Percentiles rank a stretch among this genome's conserved stretches.
These are phyloP conservation scores for Aspergillus cristatus DNA, from an alignment of 495 filamentous ascomycete genomes.

Conservation along the genomic window DNA sequence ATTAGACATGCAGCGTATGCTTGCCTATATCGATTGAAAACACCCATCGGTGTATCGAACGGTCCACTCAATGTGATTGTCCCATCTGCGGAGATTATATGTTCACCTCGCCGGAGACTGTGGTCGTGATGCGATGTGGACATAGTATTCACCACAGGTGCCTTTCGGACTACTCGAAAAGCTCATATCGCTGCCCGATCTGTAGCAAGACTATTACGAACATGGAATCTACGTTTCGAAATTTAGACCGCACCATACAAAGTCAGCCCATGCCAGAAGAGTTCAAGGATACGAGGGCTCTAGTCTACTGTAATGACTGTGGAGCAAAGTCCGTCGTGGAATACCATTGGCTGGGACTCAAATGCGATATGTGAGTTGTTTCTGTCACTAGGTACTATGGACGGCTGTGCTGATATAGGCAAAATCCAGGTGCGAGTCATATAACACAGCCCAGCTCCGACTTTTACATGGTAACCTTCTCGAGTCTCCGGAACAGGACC, in stretches of 20 bases:
- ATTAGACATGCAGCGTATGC: slow-evolving; percentile 80
- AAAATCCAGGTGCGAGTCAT: slow-evolving; percentile 54
- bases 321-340: slow-evolving; percentile 70
- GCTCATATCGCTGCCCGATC: slow-evolving; percentile 87
- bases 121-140: slow-evolving; percentile 92
- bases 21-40: slow-evolving; percentile 71
- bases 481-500: slow-evolving; percentile 16
- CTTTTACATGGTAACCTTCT: slow-evolving; percentile 40
- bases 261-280: slow-evolving; percentile 84
- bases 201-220: slow-evolving; percentile 90
- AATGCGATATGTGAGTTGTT: slow-evolving; percentile 60
- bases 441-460: slow-evolving; percentile 70
- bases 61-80: slow-evolving; percentile 90
- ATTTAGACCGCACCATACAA: slow-evolving; percentile 75
- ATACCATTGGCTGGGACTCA: slow-evolving; percentile 93
- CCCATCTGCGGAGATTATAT: slow-evolving; percentile 98
- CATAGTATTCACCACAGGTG: slow-evolving; percentile 91
- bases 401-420: not conserved
- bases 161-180: slow-evolving; percentile 73
- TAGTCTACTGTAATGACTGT: slow-evolving; percentile 92
- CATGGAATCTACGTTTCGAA: slow-evolving; percentile 93
- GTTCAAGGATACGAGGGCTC: slow-evolving; percentile 68
- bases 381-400: too few relatives aligned
- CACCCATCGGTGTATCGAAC: slow-evolving; percentile 90
- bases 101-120: slow-evolving; percentile 81